Base-by-base conservation (phyloP, 345 rosid genomes). In the Moricandia arvensis region DNA sequence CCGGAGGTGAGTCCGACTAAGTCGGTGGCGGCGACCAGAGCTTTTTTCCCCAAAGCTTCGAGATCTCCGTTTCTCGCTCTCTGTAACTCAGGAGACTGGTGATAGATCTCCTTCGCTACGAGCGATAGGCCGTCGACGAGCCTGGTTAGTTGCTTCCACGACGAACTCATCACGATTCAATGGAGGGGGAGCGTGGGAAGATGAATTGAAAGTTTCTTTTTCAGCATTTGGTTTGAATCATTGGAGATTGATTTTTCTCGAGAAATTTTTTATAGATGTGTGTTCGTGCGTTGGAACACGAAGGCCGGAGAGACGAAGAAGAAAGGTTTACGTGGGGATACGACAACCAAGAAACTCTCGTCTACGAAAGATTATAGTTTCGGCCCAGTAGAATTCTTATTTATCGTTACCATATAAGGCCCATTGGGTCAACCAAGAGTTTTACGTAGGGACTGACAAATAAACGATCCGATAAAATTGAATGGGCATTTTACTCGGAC, bases 1-100 rank as follows among this genome's bases (percentile, higher is more conserved):
- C 98, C 97, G 69, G 80, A 87, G 9, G 97, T 89, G 33, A 95
- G 87, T 43, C 97, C 96, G n/a, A 90, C 76, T 11, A 93, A 45
- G 71, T 95, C 97, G 68, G 97, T 89, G 79, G 88, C 93, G 15
- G 94, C 80, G 27, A 90, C 85, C 7, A 95, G 38, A 43, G 83
- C 91, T 16, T 81, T 86, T 76, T 87, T 95, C 43, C 88, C 85
- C 1, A 91, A 73, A 17, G 90, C 84, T 78, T 85, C 83, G 43
- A 90, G 66, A 76, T 89, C 93, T 55, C 89, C 90, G 3, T 70
- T 74, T 11, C 83, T 81, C 43, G 87, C 84, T 35, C 78, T 33
- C 6, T 75, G 79, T 65, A 84, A 24, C 63, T 83, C 66, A 9
- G 78, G 83, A 7, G 98, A 88, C 8, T 88, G 89, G 15, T 83